Evolutionary conservation across 1,284 basidiomycete genomes (phyloP), one percentile per base, ranked within the genome.

Genomic region (Sporisorium sorghi): DNA sequence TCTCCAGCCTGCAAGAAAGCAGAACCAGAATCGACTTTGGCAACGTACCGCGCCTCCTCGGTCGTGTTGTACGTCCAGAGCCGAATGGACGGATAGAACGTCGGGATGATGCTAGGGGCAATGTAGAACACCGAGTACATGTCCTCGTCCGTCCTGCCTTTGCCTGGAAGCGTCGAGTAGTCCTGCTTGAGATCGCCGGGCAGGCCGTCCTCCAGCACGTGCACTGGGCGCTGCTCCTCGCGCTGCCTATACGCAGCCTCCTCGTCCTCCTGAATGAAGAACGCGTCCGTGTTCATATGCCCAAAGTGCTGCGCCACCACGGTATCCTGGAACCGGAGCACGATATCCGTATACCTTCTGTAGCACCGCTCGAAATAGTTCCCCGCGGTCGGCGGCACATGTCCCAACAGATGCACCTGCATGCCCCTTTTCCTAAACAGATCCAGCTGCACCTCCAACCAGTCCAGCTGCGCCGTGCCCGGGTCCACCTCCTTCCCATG

Each of bases 301-400:
- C 94, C 94, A 76, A 89, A 97, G 39, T 95, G 87, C 86, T 95
- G 93, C 0, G 93, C 93, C 26, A 97, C 87, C 69, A 97, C 91
- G 8, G 92, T 94, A 84, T 95, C 93, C 84, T 96, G 93, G 85
- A 89, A 96, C 59, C 91, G 87, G 66, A 96, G 86, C 19, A 91
- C 88, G 58, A 96, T 86, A 82, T 95, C 92, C 24, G 90, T 90
- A 83, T 95, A 97, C 52, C 51, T 54, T 87, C 90, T 86, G 81
- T 92, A 92, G 85, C 93, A 96, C 86, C 92, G 91, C 42, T 90
- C 89, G 83, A 91, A 94, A 85, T 92, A 97, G 81, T 92, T 91
- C 11, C 90, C 89, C 56, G 89, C 87, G 14, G 92, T 91, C 2
- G 94, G 91, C 8, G 92, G 92, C 39, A 93, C 90, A 53, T 84